Percentiles rank a stretch among this genome's conserved stretches.
Evolutionary conservation across 2,329 filamentous ascomycete species (phyloP).

Genomic region (Madurella mycetomatis): DNA sequence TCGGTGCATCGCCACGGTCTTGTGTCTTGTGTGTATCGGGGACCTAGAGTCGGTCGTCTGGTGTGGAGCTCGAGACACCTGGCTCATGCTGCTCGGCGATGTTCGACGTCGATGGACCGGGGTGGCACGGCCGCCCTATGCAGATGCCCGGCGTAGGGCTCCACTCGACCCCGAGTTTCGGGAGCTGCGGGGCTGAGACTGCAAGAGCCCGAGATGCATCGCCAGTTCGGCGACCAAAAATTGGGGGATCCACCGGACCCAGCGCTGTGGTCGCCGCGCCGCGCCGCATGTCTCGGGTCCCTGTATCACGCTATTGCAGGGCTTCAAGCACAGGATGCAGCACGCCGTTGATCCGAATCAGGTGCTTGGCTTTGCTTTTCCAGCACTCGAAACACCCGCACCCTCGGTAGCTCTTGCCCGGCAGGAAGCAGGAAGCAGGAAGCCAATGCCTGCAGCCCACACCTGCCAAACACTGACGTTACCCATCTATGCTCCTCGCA

Average conservation of each 20-base stretch:
- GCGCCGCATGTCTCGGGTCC: not conserved
- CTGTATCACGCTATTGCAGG: too few relatives aligned
- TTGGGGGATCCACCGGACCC: not conserved
- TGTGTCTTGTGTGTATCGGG: not conserved
- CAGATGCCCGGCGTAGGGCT: not conserved
- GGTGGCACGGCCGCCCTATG: not conserved
- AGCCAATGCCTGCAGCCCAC: too few relatives aligned
- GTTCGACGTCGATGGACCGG: conserved; percentile 3
- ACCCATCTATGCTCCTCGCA: too few relatives aligned
- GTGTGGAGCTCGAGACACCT: not conserved
- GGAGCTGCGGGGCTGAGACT: not conserved
- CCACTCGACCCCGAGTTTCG: conserved; percentile 1
- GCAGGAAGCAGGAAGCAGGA: too few relatives aligned
- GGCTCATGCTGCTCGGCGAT: conserved; percentile 1
- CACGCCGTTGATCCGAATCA: too few relatives aligned
- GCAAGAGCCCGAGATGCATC: conserved; percentile 4
- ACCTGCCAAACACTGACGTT: too few relatives aligned
- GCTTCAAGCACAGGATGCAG: too few relatives aligned
- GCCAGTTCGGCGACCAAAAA: not conserved
- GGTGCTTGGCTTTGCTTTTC: too few relatives aligned
- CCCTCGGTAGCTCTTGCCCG: too few relatives aligned
- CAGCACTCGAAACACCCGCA: too few relatives aligned
- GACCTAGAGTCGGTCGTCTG: not conserved
- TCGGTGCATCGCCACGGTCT: not conserved
- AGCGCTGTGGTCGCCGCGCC: not conserved